Conservation (phyloP, 768 basidiomycete species). For the Serendipita sp. region DNA sequence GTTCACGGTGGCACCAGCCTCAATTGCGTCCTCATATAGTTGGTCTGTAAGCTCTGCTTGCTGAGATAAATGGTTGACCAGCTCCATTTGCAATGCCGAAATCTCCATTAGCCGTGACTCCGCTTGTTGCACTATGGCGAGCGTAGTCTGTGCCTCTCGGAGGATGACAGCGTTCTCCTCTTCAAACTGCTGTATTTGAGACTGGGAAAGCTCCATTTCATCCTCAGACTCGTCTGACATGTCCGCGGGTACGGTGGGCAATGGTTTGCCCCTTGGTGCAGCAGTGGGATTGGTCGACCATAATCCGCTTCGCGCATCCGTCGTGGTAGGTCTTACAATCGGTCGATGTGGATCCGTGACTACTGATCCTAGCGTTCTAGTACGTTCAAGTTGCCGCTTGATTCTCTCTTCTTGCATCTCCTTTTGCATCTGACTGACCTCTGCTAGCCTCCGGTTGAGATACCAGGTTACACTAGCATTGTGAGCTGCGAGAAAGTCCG, state of each 20-base stretch:
- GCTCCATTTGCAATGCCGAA: conserved; percentile 79
- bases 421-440: conserved; percentile 62
- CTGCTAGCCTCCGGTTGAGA: conserved; percentile 64
- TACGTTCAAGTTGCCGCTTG: conserved; percentile 72
- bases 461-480: conserved; percentile 88
- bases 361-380: conserved; percentile 64
- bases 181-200: conserved; percentile 88
- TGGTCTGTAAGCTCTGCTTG: conserved; percentile 91
- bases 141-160: conserved; percentile 65
- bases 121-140: conserved; percentile 81
- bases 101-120: conserved; percentile 89
- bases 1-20: conserved; percentile 69
- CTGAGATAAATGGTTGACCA: conserved; percentile 70
- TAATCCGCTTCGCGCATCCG: background rate
- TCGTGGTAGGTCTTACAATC: background rate
- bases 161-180: conserved; percentile 79
- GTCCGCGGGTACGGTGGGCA: conserved; percentile 24
- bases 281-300: conserved; percentile 10
- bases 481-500: conserved; percentile 74
- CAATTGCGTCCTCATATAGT: conserved; percentile 87
- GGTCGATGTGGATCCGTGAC: conserved; percentile 6
- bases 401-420: conserved; percentile 91
- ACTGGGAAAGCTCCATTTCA: conserved; percentile 65
- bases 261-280: conserved; percentile 12
- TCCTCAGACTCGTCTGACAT: conserved; percentile 45